Base-by-base conservation (phyloP, 345 rosid species). In the Pistacia vera region DNA sequence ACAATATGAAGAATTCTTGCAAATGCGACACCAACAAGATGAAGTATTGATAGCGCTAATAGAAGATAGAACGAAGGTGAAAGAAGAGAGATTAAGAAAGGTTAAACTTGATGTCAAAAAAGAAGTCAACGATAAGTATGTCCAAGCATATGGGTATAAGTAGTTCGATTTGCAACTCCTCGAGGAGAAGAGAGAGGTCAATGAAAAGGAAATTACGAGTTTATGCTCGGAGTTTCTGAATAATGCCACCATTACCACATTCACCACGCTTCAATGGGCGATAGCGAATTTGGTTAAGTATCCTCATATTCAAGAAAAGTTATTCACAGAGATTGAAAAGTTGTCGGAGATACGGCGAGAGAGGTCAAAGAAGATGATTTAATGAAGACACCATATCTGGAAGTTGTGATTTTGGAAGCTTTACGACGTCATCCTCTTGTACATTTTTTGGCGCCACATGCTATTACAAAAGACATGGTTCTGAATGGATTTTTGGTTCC, bases 101-200 rank as follows among this genome's bases (percentile, higher is more conserved):
- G 28, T 13, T 33, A 20, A 13, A 18, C 33, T 18, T 4, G 16
- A 48, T 10, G 57, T 11, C 4, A 12, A 5, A 9, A 38, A 51
- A 41, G 46, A 41, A 41, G 8, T 41, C 46, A 41, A 41, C 0
- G 38, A 49, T 57, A 33, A 25, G 16, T 48, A 38, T 5, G 38
- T 58, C 22, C 60, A 51, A 48, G 51, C 80, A 17, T 84, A 84
- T 52, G 84, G 79, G 0, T 84, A 84, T 56, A 81, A 84, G 16
- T 66, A 81, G 25, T 63, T 81, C 2, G 81, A 79, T 48, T 56
- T 84, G 8, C 68, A 84, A 46, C 78, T 84, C 67, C 82, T 79
- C 7, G 59, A 66, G 56, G 61, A 77, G 71, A 57, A 57, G 8
- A 57, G 61, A 57, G n/a, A 57, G 61, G 28, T 57, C 3, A 5